Evolutionary conservation across 768 basidiomycete species (phyloP), one percentile per base, ranked within the genome.

Genomic region (Boletus insuetus): DNA sequence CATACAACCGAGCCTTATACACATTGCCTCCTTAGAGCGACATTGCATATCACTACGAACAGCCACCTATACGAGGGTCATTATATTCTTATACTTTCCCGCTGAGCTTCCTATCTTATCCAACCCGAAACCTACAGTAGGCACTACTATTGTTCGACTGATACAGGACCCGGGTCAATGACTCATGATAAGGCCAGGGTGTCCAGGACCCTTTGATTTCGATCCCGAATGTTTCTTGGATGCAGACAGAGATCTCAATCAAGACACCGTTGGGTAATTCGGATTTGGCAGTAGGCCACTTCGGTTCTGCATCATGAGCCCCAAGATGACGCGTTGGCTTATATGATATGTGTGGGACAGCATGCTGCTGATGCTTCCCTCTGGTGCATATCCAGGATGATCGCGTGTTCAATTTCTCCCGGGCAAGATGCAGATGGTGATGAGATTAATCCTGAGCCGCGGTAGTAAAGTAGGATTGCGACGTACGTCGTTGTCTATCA

Each of bases 131-230:
- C n/a, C n/a, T n/a, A n/a, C n/a, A 32, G 58, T 69, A 67, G 13
- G 22, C 16, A 40, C 24, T 46, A 6, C 17, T 38, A n/a, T 31
- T 22, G 6, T 40, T 40, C 3, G 31, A 20, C 48, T 44, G 37
- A 55, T 14, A 20, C 6, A 9, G 19, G 19, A 34, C 29, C 14
- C 26, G 73, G 74, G 69, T 69, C 65, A n/a, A 73, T 76, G 50
- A 53, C 71, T 6, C 72, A 64, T 20, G 69, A 75, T 56, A 60
- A 63, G 22, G 51, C 26, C 52, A 16, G 53, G 58, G 17, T 77
- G 74, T 51, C 71, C 70, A 4, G 51, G 64, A 32, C 72, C 74
- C 0, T 64, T 56, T 45, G 60, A 47, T 17, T 74, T 74, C 56
- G 57, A 58, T 31, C 74, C 74, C 5, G 65, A 68, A 31, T 70